phyloP scores from a whole-genome alignment of 805 yeast genomes.

The Hanseniaspora thailandica region DNA sequence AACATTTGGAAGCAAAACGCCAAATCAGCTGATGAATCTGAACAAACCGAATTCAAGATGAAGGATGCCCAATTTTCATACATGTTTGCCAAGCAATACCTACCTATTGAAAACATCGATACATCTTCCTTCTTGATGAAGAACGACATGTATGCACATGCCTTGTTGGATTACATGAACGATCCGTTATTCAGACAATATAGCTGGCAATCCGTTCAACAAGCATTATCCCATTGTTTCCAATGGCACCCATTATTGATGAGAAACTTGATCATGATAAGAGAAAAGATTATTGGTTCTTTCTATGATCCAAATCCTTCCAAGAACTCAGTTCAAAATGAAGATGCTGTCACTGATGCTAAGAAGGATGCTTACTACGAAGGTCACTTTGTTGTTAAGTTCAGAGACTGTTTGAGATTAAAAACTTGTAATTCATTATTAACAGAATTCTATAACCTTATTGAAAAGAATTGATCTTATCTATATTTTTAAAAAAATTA shows the following conservation, averaged over 20 bases:
- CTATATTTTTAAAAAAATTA: too few relatives aligned
- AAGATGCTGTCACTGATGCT: constrained; percentile 10
- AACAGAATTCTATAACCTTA: constrained; percentile 19
- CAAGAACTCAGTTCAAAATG: constrained; percentile 17
- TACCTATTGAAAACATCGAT: constrained; percentile 12
- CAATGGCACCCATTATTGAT: constrained; percentile 90
- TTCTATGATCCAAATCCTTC: constrained; percentile 30
- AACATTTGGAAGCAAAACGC: constrained; percentile 61
- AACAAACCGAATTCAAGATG: constrained; percentile 39
- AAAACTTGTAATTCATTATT: constrained; percentile 42
- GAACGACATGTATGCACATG: constrained; percentile 53
- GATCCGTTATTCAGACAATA: constrained; percentile 62
- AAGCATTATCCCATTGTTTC: constrained; percentile 67
- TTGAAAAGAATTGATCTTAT: constrained; percentile 15
- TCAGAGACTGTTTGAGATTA: constrained; percentile 44
- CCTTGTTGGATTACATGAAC: constrained; percentile 67
- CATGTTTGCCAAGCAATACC: constrained; percentile 11
- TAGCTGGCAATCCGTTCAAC: constrained; percentile 42
- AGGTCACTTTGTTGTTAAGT: constrained; percentile 59
- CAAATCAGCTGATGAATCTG: constrained; percentile 45
- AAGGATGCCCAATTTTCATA: constrained; percentile 8
- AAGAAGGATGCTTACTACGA: constrained; percentile 41
- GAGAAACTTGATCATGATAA: constrained; percentile 60
- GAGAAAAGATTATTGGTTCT: constrained; percentile 46
- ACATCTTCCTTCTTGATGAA: constrained; percentile 49